Conservation (phyloP, 352 stramenopile species). For the Phytophthora cactorum region DNA sequence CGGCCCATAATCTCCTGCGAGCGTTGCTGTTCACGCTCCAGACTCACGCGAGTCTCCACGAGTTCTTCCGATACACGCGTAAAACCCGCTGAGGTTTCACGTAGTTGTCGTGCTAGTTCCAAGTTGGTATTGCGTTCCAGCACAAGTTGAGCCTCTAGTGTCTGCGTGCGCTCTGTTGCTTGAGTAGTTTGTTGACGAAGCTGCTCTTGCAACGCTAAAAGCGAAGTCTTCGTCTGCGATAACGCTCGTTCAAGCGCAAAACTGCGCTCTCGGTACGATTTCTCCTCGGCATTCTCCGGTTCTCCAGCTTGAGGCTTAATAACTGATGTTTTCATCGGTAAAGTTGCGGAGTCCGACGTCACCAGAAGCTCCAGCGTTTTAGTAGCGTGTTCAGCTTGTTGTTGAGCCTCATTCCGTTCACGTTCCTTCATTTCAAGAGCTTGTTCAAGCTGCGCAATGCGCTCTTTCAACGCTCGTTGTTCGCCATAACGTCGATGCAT, state of each 20-base stretch:
- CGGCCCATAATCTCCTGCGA: conserved; percentile 47
- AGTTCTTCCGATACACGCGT: conserved; percentile 50
- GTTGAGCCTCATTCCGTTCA: conserved; percentile 48
- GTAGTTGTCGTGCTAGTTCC: conserved; percentile 53
- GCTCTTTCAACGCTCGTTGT: conserved; percentile 57
- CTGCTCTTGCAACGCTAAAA: conserved; percentile 39
- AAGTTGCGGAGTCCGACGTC: conserved; percentile 5
- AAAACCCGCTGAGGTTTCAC: conserved; percentile 56
- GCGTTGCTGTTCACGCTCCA: conserved; percentile 53
- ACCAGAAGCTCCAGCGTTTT: conserved; percentile 25
- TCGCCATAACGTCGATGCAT: conserved; percentile 80
- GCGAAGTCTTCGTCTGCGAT: conserved; percentile 43
- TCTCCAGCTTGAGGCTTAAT: conserved; percentile 20
- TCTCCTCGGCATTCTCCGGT: conserved; percentile 35
- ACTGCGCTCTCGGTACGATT: conserved; percentile 54
- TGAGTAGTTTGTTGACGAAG: conserved; percentile 38
- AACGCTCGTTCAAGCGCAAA: conserved; percentile 67
- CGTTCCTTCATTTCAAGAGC: conserved; percentile 39
- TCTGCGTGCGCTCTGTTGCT: conserved; percentile 40
- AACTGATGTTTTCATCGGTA: conserved; percentile 15
- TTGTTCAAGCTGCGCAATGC: conserved; percentile 51
- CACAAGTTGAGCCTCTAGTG: conserved; percentile 55
- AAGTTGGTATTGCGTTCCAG: conserved; percentile 60
- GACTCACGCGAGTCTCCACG: conserved; percentile 49
- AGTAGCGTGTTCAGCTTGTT: conserved; percentile 14